Percentiles rank a stretch among this genome's conserved stretches.
These are phyloP conservation scores for Coprinopsis cinerea DNA, from an alignment of 768 basidiomycete species.

Conservation along the genomic window DNA sequence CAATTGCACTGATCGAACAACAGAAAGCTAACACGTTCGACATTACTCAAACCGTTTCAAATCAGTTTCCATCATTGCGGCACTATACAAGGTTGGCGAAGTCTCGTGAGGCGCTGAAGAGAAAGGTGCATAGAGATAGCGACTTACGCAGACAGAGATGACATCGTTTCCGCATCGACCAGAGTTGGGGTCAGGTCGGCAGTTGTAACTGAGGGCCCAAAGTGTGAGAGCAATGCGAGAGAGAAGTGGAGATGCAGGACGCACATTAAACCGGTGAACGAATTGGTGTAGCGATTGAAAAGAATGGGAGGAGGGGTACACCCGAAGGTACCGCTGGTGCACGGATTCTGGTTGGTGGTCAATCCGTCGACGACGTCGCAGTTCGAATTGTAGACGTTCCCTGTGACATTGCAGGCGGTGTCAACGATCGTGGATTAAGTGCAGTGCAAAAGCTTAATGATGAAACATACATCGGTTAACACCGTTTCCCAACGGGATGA, in stretches of 20 bases:
- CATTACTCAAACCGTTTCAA: no score
- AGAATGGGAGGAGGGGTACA: conserved; percentile 24
- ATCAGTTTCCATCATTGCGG: no score
- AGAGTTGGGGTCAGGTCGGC: conserved; percentile 21
- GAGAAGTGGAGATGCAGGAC: conserved; percentile 5
- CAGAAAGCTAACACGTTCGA: no score
- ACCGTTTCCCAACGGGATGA: conserved; percentile 13
- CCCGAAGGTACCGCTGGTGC: conserved; percentile 23
- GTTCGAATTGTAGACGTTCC: conserved; percentile 22
- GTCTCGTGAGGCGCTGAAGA: not conserved
- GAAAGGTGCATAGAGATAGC: no score
- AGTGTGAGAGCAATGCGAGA: not conserved
- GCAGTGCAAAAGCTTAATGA: not conserved
- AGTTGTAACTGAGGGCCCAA: conserved; percentile 19
- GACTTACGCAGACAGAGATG: conserved; percentile 27
- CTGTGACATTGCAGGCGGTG: no score
- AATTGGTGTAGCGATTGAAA: conserved; percentile 23
- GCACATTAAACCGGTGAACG: conserved; percentile 18
- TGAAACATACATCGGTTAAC: conserved; percentile 16
- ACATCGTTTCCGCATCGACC: conserved; percentile 19
- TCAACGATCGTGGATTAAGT: not conserved
- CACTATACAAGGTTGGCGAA: not conserved
- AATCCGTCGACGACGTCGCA: conserved; percentile 24
- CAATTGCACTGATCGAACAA: no score
- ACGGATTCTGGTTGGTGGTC: conserved; percentile 24